Conservation (phyloP, 2,329 filamentous ascomycete genomes). For the Orbilia brochopaga region DNA sequence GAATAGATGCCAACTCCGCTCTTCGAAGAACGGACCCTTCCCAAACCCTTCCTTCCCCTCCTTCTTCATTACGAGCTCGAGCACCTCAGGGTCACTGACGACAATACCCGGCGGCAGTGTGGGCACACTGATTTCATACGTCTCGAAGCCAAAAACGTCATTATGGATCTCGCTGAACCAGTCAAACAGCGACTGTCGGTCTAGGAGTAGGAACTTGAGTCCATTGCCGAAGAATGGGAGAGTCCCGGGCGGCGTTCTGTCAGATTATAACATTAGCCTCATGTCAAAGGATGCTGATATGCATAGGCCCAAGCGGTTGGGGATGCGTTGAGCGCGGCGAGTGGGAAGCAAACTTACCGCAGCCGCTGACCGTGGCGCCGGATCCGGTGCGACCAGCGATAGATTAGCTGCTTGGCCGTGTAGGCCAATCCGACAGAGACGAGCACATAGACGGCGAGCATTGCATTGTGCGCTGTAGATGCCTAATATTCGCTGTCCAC, state of each 20-base stretch:
- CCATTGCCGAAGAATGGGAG: constrained; percentile 41
- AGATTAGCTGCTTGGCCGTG: constrained; percentile 38
- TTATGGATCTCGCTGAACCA: constrained; percentile 49
- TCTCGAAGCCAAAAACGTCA: constrained; percentile 64
- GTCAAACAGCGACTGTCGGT: constrained; percentile 43
- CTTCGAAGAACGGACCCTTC: constrained; percentile 69
- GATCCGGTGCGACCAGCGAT: constrained; percentile 29
- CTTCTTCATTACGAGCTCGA: constrained; percentile 69
- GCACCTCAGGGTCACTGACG: constrained; percentile 67
- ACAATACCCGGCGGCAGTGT: constrained; percentile 69
- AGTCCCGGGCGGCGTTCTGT: constrained; percentile 37
- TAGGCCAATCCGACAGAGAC: constrained; percentile 29
- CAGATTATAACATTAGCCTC: neutral
- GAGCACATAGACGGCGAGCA: constrained; percentile 40
- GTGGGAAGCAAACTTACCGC: constrained; percentile 18
- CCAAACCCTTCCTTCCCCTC: constrained; percentile 64
- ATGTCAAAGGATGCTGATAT: too few relatives aligned
- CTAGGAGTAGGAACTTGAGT: constrained; percentile 42
- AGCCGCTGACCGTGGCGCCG: constrained; percentile 24
- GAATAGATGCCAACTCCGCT: constrained; percentile 68
- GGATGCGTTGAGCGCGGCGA: constrained; percentile 3
- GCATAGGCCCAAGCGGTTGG: neutral
- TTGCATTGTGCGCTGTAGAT: constrained; percentile 22
- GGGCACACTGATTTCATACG: constrained; percentile 68
- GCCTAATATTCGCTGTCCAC: neutral